These are phyloP conservation scores for Kluyveromyces marxianus DNA, from an alignment of 1,139 yeast species.

Conservation along the genomic window DNA sequence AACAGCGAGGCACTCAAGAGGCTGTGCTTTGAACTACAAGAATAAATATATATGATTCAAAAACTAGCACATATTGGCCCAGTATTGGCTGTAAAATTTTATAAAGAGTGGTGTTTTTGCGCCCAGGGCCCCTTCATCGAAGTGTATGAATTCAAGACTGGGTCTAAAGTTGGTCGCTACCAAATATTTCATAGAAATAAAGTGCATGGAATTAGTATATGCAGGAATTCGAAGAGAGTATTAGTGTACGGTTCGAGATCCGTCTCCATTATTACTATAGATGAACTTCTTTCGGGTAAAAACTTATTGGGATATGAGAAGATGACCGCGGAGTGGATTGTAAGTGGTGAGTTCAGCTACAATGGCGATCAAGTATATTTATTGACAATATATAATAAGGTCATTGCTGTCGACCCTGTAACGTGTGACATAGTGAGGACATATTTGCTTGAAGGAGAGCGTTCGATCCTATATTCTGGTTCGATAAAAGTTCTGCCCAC, in stretches of 20 bases:
- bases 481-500: slow-evolving; percentile 46
- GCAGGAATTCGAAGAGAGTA: slow-evolving; percentile 29
- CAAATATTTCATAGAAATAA: slow-evolving; percentile 62
- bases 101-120: slow-evolving; percentile 38
- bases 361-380: slow-evolving; percentile 38
- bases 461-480: slow-evolving; percentile 84
- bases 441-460: slow-evolving; percentile 51
- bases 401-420: slow-evolving; percentile 41
- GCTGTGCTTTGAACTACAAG: too few species aligned
- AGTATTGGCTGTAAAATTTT: slow-evolving; percentile 54
- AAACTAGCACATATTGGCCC: slow-evolving; percentile 48
- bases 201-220: slow-evolving; percentile 60
- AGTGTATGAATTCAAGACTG: slow-evolving; percentile 42
- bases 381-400: slow-evolving; percentile 75
- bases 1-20: too few species aligned
- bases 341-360: slow-evolving; percentile 45
- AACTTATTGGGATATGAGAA: slow-evolving; percentile 35
- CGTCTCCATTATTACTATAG: slow-evolving; percentile 38
- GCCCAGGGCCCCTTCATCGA: slow-evolving; percentile 71
- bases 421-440: slow-evolving; percentile 30
- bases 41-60: slow-evolving; percentile 4
- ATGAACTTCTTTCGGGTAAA: slow-evolving; percentile 23
- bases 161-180: slow-evolving; percentile 35
- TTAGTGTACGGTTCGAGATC: slow-evolving; percentile 70
- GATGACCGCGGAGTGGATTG: slow-evolving; percentile 71